phyloP scores from a whole-genome alignment of 257 asterid genomes.

The Solanum stenotomum region DNA sequence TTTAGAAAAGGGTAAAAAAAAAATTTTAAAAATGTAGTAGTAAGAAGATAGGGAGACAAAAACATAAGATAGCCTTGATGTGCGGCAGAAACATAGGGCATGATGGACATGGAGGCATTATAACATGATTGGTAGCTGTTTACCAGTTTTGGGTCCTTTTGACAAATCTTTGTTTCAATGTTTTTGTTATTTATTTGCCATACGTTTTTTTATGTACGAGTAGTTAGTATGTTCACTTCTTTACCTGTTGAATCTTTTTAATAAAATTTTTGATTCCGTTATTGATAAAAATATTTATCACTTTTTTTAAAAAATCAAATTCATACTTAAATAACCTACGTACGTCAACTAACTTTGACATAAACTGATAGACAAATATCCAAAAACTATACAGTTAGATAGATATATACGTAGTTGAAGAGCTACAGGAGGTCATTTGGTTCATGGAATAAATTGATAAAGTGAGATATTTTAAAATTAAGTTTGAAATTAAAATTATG shows the following conservation, averaged over 20 bases:
- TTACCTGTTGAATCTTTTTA: too few relatives aligned
- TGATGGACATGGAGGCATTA: constrained; percentile 1
- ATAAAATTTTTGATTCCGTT: too few relatives aligned
- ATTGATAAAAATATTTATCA: fast-evolving
- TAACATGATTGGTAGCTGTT: neutral
- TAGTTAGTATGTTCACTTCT: too few relatives aligned
- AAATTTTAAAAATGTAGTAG: too few relatives aligned
- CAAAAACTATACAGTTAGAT: neutral
- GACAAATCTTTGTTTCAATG: constrained; percentile 3
- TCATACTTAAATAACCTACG: neutral
- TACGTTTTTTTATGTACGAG: too few relatives aligned
- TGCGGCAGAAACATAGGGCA: constrained; percentile 4
- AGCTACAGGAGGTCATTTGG: neutral
- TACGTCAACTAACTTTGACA: neutral
- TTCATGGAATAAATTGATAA: neutral
- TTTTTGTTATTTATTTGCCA: neutral
- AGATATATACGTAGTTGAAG: neutral
- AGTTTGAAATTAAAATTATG: too few relatives aligned
- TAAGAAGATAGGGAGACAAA: neutral
- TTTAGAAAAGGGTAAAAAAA: neutral
- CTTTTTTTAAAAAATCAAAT: neutral
- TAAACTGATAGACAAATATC: neutral
- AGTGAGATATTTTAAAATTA: too few relatives aligned
- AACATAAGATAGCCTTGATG: neutral
- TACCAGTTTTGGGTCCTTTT: neutral